These are phyloP conservation scores for Pleurotus giganteus DNA, from an alignment of 768 basidiomycete genomes.

Conservation along the genomic window DNA sequence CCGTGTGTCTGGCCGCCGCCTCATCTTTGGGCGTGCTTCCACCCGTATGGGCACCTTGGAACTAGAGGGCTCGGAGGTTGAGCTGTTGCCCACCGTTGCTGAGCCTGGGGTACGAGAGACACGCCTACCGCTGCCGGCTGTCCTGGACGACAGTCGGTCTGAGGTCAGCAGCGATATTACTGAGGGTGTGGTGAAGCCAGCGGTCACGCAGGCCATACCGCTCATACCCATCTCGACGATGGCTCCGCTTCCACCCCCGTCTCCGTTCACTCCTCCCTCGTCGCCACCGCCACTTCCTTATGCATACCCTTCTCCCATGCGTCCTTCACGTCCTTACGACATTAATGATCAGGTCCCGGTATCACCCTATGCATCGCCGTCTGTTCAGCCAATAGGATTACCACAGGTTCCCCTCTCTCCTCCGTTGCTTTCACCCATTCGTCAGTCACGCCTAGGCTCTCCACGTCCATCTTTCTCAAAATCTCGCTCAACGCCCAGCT, in stretches of 20 bases:
- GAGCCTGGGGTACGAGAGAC: constrained; percentile 3
- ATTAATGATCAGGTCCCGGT: constrained; percentile 4
- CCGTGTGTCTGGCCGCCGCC: constrained; percentile 2
- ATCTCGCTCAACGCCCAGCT: constrained; percentile 1
- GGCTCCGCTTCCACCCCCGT: constrained; percentile 3
- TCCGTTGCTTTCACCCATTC: constrained; percentile 2
- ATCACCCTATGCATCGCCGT: constrained; percentile 5
- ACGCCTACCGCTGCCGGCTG: constrained; percentile 3
- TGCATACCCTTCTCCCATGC: constrained; percentile 5
- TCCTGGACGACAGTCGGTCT: constrained; percentile 8
- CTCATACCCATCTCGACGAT: constrained; percentile 4
- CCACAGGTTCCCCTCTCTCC: constrained; percentile 2
- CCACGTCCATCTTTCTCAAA: constrained; percentile 6
- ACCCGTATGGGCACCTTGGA: constrained; percentile 6
- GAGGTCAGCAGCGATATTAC: constrained; percentile 1
- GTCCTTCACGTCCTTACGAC: constrained; percentile 2
- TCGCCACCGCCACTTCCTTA: not conserved
- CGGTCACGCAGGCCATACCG: not conserved
- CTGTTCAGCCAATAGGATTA: not conserved
- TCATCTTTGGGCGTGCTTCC: constrained; percentile 4
- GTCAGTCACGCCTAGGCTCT: constrained; percentile 8
- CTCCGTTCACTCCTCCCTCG: constrained; percentile 6
- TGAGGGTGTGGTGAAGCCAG: constrained; percentile 1
- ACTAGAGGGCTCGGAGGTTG: constrained; percentile 6
- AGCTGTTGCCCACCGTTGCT: constrained; percentile 5